phyloP scores from a whole-genome alignment of 2,329 filamentous ascomycete genomes.

The Diplocarpon rosae region DNA sequence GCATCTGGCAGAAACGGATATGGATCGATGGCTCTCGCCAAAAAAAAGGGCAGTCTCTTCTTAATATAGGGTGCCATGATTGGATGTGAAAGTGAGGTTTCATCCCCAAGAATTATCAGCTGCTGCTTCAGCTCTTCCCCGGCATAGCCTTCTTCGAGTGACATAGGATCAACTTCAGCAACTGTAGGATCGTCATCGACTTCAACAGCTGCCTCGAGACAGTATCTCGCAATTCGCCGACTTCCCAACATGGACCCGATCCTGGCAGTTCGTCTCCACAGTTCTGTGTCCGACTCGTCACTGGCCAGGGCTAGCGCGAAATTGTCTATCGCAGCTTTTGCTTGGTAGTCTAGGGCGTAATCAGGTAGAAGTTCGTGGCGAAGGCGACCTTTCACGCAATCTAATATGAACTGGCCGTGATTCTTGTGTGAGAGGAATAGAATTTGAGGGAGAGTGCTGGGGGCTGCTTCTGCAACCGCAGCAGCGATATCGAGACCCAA shows the following conservation, averaged over 20 bases:
- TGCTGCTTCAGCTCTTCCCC: constrained; percentile 50
- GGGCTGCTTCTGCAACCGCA: constrained; percentile 59
- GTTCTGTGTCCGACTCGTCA: constrained; percentile 55
- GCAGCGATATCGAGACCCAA: constrained; percentile 44
- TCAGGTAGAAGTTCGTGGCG: constrained; percentile 31
- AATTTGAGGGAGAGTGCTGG: constrained; percentile 76
- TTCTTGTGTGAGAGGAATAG: constrained; percentile 94
- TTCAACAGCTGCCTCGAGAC: constrained; percentile 55
- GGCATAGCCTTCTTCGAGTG: constrained; percentile 50
- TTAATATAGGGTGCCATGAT: constrained; percentile 46
- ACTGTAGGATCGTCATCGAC: constrained; percentile 55
- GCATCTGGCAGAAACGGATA: constrained; percentile 50
- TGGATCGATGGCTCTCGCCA: constrained; percentile 47
- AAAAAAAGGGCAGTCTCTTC: constrained; percentile 37
- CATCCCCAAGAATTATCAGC: constrained; percentile 41
- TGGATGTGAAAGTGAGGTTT: constrained; percentile 48
- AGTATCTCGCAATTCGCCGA: constrained; percentile 46
- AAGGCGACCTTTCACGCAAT: constrained; percentile 49
- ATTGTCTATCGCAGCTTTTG: constrained; percentile 38
- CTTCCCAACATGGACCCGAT: constrained; percentile 49
- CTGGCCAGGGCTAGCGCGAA: constrained; percentile 50
- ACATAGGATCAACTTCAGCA: constrained; percentile 50
- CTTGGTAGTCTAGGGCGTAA: constrained; percentile 26
- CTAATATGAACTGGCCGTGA: constrained; percentile 82
- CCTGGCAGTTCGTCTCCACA: constrained; percentile 50